These are phyloP conservation scores for Erysimum cheiranthoides DNA, from an alignment of 345 rosid species.

Conservation along the genomic window DNA sequence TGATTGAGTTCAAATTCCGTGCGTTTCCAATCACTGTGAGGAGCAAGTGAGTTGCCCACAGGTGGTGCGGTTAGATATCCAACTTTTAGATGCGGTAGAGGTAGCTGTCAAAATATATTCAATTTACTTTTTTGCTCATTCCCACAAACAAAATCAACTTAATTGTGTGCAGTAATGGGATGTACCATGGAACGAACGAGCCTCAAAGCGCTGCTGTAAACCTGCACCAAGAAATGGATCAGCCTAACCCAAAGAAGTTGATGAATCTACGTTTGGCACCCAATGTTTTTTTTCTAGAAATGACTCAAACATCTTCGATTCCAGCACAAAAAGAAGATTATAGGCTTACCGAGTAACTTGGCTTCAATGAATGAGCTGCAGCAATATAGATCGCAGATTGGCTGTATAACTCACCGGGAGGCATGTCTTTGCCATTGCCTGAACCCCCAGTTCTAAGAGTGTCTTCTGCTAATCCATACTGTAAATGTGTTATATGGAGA, in stretches of 20 bases:
- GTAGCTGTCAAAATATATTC: slow-evolving; percentile 63
- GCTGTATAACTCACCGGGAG: slow-evolving; percentile 90
- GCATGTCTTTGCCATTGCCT: slow-evolving; percentile 65
- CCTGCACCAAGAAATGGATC: slow-evolving; percentile 54
- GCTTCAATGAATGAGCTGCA: slow-evolving; percentile 97
- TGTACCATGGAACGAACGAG: slow-evolving; percentile 94
- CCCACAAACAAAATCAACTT: slow-evolving; percentile 21
- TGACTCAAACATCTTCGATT: slow-evolving; percentile 7
- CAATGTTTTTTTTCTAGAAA: neutral
- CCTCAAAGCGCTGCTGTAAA: slow-evolving; percentile 96
- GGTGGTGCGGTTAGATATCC: slow-evolving; percentile 90
- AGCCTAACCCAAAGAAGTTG: slow-evolving; percentile 29
- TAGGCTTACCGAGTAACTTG: slow-evolving; percentile 82
- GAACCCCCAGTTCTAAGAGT: slow-evolving; percentile 83
- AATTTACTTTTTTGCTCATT: slow-evolving; percentile 17
- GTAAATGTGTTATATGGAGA: slow-evolving; percentile 36
- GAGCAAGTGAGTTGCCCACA: slow-evolving; percentile 72
- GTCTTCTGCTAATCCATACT: slow-evolving; percentile 99
- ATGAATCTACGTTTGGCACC: neutral
- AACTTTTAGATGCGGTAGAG: slow-evolving; percentile 81
- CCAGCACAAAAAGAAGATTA: slow-evolving; percentile 2
- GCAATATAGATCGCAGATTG: slow-evolving; percentile 98
- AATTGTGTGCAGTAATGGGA: slow-evolving; percentile 16
- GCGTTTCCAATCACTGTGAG: slow-evolving; percentile 90
- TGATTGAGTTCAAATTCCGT: slow-evolving; percentile 80